Evolutionary conservation across 2,329 filamentous ascomycete species (phyloP), one percentile per base, ranked within the genome.

Genomic region (Xylariaceae sp.): DNA sequence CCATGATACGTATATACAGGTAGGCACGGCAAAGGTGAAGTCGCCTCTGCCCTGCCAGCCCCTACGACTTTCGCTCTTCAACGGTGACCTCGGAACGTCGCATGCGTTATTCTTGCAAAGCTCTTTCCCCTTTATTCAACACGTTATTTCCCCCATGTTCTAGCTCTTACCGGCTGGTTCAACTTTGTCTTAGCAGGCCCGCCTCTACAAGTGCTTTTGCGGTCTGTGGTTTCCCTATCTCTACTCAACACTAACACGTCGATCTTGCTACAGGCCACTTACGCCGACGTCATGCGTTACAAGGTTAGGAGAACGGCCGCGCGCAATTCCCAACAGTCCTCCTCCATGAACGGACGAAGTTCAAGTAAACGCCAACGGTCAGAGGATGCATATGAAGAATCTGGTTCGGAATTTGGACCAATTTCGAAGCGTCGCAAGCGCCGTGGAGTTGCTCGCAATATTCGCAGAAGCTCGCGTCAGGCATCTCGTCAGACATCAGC

Each of bases 241-340:
- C 11, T n/a, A 34, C 8, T 31, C 32, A 43, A 19, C n/a, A 34
- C 53, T 55, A 45, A 60, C 53, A 4, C 31, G 19, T 34, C 3
- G 2, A 41, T 46, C 2, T 49, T 51, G 6, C 51, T 26, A 39
- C 29, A 71, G 69, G 57, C 67, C 35, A 50, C 64, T 3, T 67
- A 67, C 50, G 64, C 70, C 48, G 62, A 70, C 34, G 7, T 68
- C 4, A 55, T 64, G 6, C 49, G 60, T 34, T 55, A 65, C 35
- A 60, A 60, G 32, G 63, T 65, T 41, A 66, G 67, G 0, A 52
- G 37, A 42, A 47, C 51, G 8, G 65, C 67, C 32, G 27, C 66
- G 5, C 43, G 62, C 4, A 47, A 54, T 34, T 69, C 62, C 49
- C 58, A 59, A 42, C 62, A 52, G 50, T 44, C 48, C 2, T 53